A percentile compares a stretch with the other conserved stretches of the same genome.
phyloP scores from a whole-genome alignment of 345 rosid genomes.

The Brassica juncea region DNA sequence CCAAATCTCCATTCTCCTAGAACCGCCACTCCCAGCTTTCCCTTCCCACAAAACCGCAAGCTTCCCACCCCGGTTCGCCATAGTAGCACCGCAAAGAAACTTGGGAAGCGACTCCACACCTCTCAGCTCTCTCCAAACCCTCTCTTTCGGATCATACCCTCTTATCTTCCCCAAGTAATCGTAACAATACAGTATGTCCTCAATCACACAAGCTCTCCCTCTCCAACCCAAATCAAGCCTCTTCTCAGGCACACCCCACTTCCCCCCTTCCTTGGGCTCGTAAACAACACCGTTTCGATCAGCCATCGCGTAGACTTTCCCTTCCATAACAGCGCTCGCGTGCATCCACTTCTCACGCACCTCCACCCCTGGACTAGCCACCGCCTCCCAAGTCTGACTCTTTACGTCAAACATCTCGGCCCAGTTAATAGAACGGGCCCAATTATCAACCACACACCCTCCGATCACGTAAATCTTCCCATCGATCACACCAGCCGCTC shows the following conservation, averaged over 20 bases:
- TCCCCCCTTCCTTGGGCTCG: conserved; percentile 44
- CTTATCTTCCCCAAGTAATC: conserved; percentile 85
- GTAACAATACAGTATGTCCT: conserved; percentile 69
- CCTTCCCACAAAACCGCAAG: conserved; percentile 85
- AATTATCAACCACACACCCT: conserved; percentile 59
- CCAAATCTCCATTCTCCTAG: conserved; percentile 62
- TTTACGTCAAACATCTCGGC: conserved; percentile 72
- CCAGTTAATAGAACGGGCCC: conserved; percentile 62
- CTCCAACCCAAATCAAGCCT: conserved; percentile 74
- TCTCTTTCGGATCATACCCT: conserved; percentile 59
- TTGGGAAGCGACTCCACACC: conserved; percentile 65
- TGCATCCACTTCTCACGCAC: conserved; percentile 93
- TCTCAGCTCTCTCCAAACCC: conserved; percentile 65
- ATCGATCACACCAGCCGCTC: conserved; percentile 69
- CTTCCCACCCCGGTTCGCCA: conserved; percentile 85
- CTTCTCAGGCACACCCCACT: conserved; percentile 65
- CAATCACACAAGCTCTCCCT: conserved; percentile 86
- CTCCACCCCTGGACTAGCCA: conserved; percentile 50
- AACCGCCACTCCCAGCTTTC: conserved; percentile 40
- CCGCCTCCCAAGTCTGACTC: conserved; percentile 56
- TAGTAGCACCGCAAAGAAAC: conserved; percentile 70
- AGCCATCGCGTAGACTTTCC: conserved; percentile 74
- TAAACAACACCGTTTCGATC: conserved; percentile 78
- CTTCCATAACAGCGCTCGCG: conserved; percentile 74
- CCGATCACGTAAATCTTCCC: conserved; percentile 75